Evolutionary conservation across 768 basidiomycete species (phyloP).

Genomic region (Floccularia luteovirens): DNA sequence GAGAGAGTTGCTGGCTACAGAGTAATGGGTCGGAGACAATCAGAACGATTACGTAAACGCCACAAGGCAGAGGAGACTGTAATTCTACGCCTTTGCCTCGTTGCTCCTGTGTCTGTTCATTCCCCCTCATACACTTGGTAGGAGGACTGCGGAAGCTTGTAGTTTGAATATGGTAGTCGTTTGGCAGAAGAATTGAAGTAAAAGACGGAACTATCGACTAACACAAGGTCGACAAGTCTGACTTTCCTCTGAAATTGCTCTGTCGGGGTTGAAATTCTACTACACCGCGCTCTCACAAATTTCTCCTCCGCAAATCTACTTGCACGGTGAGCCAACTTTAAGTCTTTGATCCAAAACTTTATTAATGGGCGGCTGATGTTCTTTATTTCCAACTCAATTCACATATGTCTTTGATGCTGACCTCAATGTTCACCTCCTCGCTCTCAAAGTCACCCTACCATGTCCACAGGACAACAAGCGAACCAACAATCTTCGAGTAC

Average conservation of each 20-base stretch:
- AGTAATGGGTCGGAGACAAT: constrained; percentile 14
- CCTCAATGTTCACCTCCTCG: constrained; percentile 16
- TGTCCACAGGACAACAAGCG: constrained; percentile 29
- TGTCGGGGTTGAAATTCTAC: constrained; percentile 35
- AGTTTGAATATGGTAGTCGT: no score
- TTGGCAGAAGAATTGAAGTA: constrained; percentile 1
- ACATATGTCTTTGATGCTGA: constrained; percentile 14
- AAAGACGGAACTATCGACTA: constrained; percentile 4
- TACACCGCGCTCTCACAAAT: constrained; percentile 26
- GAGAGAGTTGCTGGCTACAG: no score
- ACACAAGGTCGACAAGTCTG: constrained; percentile 23
- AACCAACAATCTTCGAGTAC: constrained; percentile 28
- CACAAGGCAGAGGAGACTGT: background rate
- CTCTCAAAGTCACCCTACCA: constrained; percentile 15
- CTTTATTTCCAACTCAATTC: constrained; percentile 16
- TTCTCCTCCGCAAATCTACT: constrained; percentile 56
- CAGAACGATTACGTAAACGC: constrained; percentile 13
- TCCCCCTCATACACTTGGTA: no score
- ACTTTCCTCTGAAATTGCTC: constrained; percentile 9
- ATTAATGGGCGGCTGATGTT: constrained; percentile 39
- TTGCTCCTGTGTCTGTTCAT: background rate
- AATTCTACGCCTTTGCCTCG: background rate
- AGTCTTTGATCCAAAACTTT: constrained; percentile 49
- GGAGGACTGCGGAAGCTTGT: no score
- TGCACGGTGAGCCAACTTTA: constrained; percentile 71